phyloP scores from a whole-genome alignment of 129 eudicot genomes.

The Cynara cardunculus region DNA sequence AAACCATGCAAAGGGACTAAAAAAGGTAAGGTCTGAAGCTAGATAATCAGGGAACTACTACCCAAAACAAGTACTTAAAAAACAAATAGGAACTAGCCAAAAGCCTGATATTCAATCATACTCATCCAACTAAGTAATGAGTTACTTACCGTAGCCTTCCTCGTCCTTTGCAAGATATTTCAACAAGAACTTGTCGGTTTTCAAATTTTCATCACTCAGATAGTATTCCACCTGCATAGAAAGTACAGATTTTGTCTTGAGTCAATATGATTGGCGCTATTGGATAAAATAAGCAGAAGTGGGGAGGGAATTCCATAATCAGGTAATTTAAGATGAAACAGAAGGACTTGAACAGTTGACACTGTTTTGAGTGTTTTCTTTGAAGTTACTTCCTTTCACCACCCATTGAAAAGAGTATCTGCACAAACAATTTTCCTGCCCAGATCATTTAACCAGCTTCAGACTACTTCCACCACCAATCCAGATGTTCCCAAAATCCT shows the following conservation, averaged over 20 bases:
- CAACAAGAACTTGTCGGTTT: conserved; percentile 66
- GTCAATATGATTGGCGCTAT: background rate
- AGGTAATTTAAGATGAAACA: background rate
- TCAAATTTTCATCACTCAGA: conserved; percentile 77
- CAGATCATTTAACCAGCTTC: background rate
- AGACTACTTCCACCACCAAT: background rate
- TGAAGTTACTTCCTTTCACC: background rate
- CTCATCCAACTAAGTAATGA: background rate
- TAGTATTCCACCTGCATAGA: conserved; percentile 74
- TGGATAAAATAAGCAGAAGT: background rate
- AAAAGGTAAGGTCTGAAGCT: background rate
- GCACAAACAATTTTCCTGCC: background rate
- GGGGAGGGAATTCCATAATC: background rate
- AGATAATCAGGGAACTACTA: background rate
- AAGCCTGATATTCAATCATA: background rate
- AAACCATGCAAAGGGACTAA: background rate
- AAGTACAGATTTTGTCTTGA: background rate
- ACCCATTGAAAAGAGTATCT: background rate
- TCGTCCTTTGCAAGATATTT: conserved; percentile 50
- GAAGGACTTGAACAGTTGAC: background rate
- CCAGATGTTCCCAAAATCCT: background rate
- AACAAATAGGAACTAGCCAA: background rate
- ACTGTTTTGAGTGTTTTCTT: background rate
- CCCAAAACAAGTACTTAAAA: background rate
- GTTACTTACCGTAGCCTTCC: conserved; percentile 66